A percentile compares a stretch with the other conserved stretches of the same genome.
These are phyloP conservation scores for Globomyces pollinis-pini DNA, from an alignment of 192 early-diverging fungal species.

Conservation along the genomic window DNA sequence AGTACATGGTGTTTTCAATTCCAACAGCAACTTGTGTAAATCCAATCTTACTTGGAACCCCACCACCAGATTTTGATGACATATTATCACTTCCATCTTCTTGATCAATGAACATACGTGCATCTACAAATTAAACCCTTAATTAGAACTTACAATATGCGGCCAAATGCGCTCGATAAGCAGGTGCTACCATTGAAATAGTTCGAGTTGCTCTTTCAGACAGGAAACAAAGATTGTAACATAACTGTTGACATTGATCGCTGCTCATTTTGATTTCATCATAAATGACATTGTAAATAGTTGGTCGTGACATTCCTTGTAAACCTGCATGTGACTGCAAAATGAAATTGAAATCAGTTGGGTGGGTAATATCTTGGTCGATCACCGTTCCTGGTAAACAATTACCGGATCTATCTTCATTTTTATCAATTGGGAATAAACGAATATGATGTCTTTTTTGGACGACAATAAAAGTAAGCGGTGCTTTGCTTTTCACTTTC, in stretches of 20 bases:
- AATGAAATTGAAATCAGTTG: constrained; percentile 79
- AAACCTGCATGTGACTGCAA: constrained; percentile 77
- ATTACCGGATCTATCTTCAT: constrained; percentile 68
- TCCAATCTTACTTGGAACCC: constrained; percentile 1
- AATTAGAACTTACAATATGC: constrained; percentile 46
- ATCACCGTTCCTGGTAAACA: constrained; percentile 74
- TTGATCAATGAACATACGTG: constrained; percentile 26
- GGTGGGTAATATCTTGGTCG: constrained; percentile 65
- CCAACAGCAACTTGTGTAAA: constrained; percentile 11
- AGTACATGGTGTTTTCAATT: constrained; percentile 27
- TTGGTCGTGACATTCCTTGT: constrained; percentile 84
- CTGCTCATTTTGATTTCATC: constrained; percentile 73
- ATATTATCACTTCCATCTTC: constrained; percentile 13
- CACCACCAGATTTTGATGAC: constrained; percentile 11
- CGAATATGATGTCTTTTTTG: constrained; percentile 53
- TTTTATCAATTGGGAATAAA: constrained; percentile 59
- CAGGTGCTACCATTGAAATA: constrained; percentile 78
- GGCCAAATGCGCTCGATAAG: constrained; percentile 83
- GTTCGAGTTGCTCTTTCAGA: constrained; percentile 70
- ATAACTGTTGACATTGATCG: constrained; percentile 78
- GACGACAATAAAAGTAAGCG: constrained; percentile 45
- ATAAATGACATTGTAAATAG: constrained; percentile 79
- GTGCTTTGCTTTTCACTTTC: constrained; percentile 16
- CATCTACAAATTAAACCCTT: constrained; percentile 14
- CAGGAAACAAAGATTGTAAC: constrained; percentile 76